Base-by-base conservation (phyloP, 2,329 filamentous ascomycete genomes). In the Aotearoamyces nothofagi region DNA sequence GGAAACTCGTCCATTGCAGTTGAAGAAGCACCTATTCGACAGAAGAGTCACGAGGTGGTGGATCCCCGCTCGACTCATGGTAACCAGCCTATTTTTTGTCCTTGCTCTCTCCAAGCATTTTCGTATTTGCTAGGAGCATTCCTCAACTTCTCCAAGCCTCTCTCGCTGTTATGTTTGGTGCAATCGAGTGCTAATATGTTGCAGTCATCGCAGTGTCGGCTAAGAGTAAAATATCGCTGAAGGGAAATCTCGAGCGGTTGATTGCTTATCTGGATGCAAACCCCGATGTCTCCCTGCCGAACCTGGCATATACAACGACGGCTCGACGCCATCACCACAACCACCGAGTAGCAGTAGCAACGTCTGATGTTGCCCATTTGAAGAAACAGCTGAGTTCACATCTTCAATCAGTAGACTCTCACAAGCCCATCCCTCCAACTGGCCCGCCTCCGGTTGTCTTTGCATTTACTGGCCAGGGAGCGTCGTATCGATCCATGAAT, bases 261-360 rank as follows among this genome's bases (percentile, higher is more conserved):
- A 12, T 39, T 29, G 30, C 31, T 8, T 34, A 33, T 13, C 12
- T 40, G 15, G 22, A 38, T n/a, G 12, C 13, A 6, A 31, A 35
- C n/a, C 32, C 38, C 14, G 32, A 34, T 27, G 16, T 24, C 1
- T 27, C 26, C 4, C 24, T 41, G 10, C 25, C 30, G 3, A 26
- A 36, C 15, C 23, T 42, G 9, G 33, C 40, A 9, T 42, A 42
- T 22, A 35, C 40, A 4, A 36, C 34, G 1, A 38, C 36, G 10
- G 36, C 37, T 5, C 62, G 73, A 10, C 63, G 64, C 26, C 60
- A 66, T 5, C 71, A 75, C 39, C 62, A 71, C 46, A 54, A 59
- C 39, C 63, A 62, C 53, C 59, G 67, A 9, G 54, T 66, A 44
- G 61, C 57, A 24, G 55, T 64, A 24, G 44, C 54, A 3, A 59